These are phyloP conservation scores for Kazachstania bromeliacearum DNA, from an alignment of 805 yeast species.

Conservation along the genomic window DNA sequence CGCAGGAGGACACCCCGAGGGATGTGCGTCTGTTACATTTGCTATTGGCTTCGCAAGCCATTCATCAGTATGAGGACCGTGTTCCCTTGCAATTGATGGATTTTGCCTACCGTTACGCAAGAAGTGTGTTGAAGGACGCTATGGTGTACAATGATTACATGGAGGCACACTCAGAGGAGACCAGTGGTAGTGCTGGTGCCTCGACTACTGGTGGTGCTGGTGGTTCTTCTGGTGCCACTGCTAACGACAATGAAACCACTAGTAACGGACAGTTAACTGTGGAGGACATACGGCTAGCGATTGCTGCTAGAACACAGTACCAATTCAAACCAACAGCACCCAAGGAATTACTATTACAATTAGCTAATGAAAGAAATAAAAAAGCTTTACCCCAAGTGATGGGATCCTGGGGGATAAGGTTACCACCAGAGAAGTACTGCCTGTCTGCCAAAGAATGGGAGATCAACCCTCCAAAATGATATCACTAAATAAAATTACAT, in stretches of 20 bases:
- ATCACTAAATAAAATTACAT: too few relatives aligned
- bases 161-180: slow-evolving; percentile 19
- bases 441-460: slow-evolving; percentile 48
- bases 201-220: slow-evolving; percentile 2
- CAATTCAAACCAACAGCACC: slow-evolving; percentile 93
- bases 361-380: slow-evolving; percentile 87
- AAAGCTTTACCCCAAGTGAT: slow-evolving; percentile 85
- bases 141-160: slow-evolving; percentile 81
- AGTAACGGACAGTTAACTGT: slow-evolving; percentile 49
- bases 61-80: slow-evolving; percentile 86
- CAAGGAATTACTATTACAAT: slow-evolving; percentile 77
- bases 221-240: slow-evolving; percentile 16
- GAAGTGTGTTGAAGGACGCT: slow-evolving; percentile 82
- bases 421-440: slow-evolving; percentile 97
- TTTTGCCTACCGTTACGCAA: slow-evolving; percentile 85
- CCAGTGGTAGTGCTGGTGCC: slow-evolving; percentile 6
- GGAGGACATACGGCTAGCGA: slow-evolving; percentile 87
- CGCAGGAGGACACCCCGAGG: slow-evolving; percentile 48
- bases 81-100: slow-evolving; percentile 96
- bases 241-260: not conserved
- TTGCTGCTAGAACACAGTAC: slow-evolving; percentile 87
- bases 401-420: slow-evolving; percentile 81
- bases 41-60: slow-evolving; percentile 87
- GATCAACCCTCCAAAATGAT: not conserved
- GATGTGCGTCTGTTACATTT: slow-evolving; percentile 87